phyloP scores from a whole-genome alignment of 148 eudicot genomes.

The Heliamphora exappendiculata region DNA sequence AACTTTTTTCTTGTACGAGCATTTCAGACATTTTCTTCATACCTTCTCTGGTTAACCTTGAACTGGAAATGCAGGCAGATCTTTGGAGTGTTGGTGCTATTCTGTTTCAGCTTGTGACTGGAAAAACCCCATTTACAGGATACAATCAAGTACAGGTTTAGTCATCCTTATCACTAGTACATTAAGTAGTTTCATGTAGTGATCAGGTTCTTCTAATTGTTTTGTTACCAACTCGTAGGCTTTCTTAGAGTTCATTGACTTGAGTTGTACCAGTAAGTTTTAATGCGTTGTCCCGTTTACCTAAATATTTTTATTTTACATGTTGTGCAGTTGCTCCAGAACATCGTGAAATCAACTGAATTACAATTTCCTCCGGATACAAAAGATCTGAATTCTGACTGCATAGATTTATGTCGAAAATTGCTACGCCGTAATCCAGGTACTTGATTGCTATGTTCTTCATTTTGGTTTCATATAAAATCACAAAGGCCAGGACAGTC shows the following conservation, averaged over 20 bases:
- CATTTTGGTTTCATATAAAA: constrained; percentile 7
- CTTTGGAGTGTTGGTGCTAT: constrained; percentile 99
- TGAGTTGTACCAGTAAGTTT: not conserved
- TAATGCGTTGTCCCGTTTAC: not conserved
- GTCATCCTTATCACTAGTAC: not conserved
- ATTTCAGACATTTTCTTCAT: constrained; percentile 1
- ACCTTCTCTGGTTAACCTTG: constrained; percentile 21
- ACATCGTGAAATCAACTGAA: constrained; percentile 71
- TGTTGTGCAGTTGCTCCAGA: constrained; percentile 71
- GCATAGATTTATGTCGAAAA: constrained; percentile 78
- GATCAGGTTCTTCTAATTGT: not conserved
- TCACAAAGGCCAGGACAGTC: not conserved
- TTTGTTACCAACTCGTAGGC: not conserved
- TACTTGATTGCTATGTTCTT: constrained; percentile 18
- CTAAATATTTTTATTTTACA: constrained; percentile 4
- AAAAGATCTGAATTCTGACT: constrained; percentile 53
- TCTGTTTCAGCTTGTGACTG: constrained; percentile 85
- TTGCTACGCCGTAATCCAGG: constrained; percentile 92
- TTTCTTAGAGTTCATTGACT: not conserved
- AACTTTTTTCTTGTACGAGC: constrained; percentile 3
- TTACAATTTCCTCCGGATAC: constrained; percentile 69
- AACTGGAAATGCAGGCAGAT: constrained; percentile 77
- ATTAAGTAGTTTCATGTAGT: not conserved
- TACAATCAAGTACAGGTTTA: constrained; percentile 77
- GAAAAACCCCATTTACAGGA: constrained; percentile 85